A percentile compares a stretch with the other conserved stretches of the same genome.
These are phyloP conservation scores for Lachnellula hyalina DNA, from an alignment of 2,329 filamentous ascomycete genomes.

Conservation along the genomic window DNA sequence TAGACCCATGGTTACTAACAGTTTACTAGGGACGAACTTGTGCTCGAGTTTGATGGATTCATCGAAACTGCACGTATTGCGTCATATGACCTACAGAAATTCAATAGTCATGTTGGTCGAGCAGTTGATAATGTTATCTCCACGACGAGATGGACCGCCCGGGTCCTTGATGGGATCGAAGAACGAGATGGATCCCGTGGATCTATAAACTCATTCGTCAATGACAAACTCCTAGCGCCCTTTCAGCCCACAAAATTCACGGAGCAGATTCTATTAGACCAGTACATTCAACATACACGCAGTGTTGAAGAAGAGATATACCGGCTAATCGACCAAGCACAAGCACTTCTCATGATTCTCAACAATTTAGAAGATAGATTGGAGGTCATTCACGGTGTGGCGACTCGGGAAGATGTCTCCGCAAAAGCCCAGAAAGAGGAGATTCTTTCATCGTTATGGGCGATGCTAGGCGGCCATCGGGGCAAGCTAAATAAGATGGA, in stretches of 20 bases:
- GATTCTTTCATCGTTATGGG: constrained; percentile 67
- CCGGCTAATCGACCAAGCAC: constrained; percentile 63
- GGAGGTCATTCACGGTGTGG: constrained; percentile 63
- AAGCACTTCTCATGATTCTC: constrained; percentile 60
- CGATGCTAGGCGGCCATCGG: constrained; percentile 65
- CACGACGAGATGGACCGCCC: constrained; percentile 70
- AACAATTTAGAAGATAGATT: constrained; percentile 65
- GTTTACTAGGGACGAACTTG: constrained; percentile 56
- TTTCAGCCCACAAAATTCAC: constrained; percentile 58
- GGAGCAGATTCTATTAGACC: constrained; percentile 60
- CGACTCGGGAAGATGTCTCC: constrained; percentile 56
- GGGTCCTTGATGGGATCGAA: constrained; percentile 34
- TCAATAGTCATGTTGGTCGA: constrained; percentile 70
- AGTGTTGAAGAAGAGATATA: constrained; percentile 66
- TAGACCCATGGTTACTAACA: background rate
- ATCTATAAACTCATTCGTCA: constrained; percentile 37
- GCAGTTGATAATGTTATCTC: constrained; percentile 69
- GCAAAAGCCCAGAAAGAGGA: constrained; percentile 57
- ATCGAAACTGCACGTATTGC: constrained; percentile 62
- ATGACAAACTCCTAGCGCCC: constrained; percentile 47
- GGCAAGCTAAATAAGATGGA: constrained; percentile 55
- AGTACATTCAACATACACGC: constrained; percentile 68
- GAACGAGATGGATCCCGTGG: constrained; percentile 25
- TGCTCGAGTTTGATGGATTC: constrained; percentile 71
- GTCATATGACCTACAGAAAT: constrained; percentile 62